Percentiles rank a stretch among this genome's conserved stretches.
Evolutionary conservation across 2,329 filamentous ascomycete genomes (phyloP).

Genomic region (Aspergillus brasiliensis): DNA sequence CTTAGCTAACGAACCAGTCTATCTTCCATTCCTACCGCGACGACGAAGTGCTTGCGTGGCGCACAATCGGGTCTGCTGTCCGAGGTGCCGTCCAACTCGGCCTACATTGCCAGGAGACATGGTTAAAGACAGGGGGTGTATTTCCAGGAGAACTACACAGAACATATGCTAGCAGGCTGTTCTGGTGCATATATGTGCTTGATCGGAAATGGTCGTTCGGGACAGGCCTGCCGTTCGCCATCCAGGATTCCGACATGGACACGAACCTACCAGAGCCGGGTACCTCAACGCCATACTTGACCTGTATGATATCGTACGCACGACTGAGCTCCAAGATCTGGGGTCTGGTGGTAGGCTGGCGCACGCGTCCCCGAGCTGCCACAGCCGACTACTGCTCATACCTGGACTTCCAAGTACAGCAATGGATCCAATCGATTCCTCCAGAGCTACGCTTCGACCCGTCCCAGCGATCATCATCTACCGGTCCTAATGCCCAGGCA

Average conservation of each 20-base stretch:
- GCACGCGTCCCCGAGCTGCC: conserved; percentile 30
- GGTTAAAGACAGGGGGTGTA: conserved; percentile 37
- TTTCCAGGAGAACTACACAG: conserved; percentile 41
- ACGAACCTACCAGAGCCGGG: conserved; percentile 50
- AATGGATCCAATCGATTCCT: conserved; percentile 52
- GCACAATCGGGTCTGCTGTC: conserved; percentile 51
- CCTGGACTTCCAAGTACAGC: conserved; percentile 47
- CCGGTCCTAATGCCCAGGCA: conserved; percentile 18
- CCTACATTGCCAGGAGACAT: conserved; percentile 50
- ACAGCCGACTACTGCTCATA: conserved; percentile 44
- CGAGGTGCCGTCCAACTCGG: conserved; percentile 54
- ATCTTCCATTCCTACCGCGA: conserved; percentile 48
- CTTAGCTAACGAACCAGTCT: conserved; percentile 23
- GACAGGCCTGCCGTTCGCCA: conserved; percentile 52
- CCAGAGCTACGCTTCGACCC: conserved; percentile 44
- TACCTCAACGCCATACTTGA: conserved; percentile 44
- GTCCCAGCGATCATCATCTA: conserved; percentile 14
- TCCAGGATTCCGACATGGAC: conserved; percentile 55
- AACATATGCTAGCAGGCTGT: conserved; percentile 42
- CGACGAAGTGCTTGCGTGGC: conserved; percentile 54
- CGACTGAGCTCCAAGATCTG: conserved; percentile 52
- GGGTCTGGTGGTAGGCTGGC: conserved; percentile 47
- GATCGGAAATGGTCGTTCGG: conserved; percentile 58
- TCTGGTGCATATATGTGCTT: conserved; percentile 56
- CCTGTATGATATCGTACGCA: conserved; percentile 53